Base-by-base conservation (phyloP, 2,329 filamentous ascomycete species). In the Cladosporium austrohemisphaericum region DNA sequence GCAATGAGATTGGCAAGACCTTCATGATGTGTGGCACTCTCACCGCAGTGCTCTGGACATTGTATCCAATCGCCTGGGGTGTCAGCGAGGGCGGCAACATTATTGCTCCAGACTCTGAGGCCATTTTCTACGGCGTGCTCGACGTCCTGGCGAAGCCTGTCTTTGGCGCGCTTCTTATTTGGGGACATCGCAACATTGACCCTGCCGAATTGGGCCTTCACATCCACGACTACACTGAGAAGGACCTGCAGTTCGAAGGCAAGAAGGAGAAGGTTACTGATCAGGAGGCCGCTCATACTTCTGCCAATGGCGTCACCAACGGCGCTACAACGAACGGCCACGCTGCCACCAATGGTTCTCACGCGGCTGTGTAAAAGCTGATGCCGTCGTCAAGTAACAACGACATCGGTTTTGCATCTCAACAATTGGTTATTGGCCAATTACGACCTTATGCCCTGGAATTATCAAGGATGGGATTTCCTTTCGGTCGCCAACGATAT, bases 81-180 rank as follows among this genome's bases (percentile, higher is more conserved):
- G 58, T 85, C 2, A 73, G 68, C 35, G 82, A 85, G 65, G 82
- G 81, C 25, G 82, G 80, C 9, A 85, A 85, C 57, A 66, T 84
- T 54, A 84, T 86, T 43, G 67, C 81, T 2, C 78, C 81, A 0
- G 83, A 87, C 60, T 79, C 78, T 0, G 84, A 87, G 60, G 80
- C 81, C 9, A 68, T 85, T 51, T 85, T 86, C 62, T 88, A 87
- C 60, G 81, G 83, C 33, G 68, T 86, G 3, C 72, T 88, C 0
- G 84, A 87, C 52, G 65, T 86, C 4, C 52, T 85, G 3, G 76
- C 83, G 5, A 86, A 86, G 68, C 80, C 81, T 0, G 71, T 78
- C 7, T 86, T 86, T 55, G 79, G 80, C 13, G 70, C 72, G 10
- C 60, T 85, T 1, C 72, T 87, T 1, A 68, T 87, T 41, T 80